These are phyloP conservation scores for Lachnellula occidentalis DNA, from an alignment of 2,329 filamentous ascomycete species.

Conservation along the genomic window DNA sequence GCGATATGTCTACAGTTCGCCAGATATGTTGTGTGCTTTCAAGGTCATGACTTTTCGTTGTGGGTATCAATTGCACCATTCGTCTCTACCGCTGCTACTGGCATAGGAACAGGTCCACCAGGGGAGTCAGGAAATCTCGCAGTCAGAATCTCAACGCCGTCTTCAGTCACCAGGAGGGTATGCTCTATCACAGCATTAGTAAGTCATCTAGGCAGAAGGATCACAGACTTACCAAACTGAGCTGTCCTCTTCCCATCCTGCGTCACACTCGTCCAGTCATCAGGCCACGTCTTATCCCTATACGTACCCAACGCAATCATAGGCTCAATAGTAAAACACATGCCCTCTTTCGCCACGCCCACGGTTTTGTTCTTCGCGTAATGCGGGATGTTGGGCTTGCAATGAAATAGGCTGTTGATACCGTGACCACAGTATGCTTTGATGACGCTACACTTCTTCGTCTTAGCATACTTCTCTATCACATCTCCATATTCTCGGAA, in stretches of 20 bases:
- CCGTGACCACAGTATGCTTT: slow-evolving; percentile 96
- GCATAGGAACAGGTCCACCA: slow-evolving; percentile 64
- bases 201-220: background rate
- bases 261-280: slow-evolving; percentile 97
- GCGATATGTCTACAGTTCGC: background rate
- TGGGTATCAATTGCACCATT: slow-evolving; percentile 13
- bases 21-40: background rate
- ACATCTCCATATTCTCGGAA: slow-evolving; percentile 91
- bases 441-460: slow-evolving; percentile 79
- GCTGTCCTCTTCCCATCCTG: slow-evolving; percentile 84
- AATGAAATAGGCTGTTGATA: slow-evolving; percentile 90
- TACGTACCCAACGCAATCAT: slow-evolving; percentile 95
- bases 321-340: slow-evolving; percentile 98
- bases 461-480: slow-evolving; percentile 93
- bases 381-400: slow-evolving; percentile 88
- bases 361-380: slow-evolving; percentile 99
- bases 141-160: slow-evolving; percentile 76
- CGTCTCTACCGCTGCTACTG: slow-evolving; percentile 26
- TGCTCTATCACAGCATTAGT: slow-evolving; percentile 54
- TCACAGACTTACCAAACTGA: slow-evolving; percentile 68
- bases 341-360: slow-evolving; percentile 86
- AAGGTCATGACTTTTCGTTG: background rate
- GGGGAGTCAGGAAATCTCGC: slow-evolving; percentile 60
- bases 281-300: slow-evolving; percentile 92
- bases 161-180: slow-evolving; percentile 75